Conservation (phyloP, 345 rosid genomes). For the Raphanus sativus region DNA sequence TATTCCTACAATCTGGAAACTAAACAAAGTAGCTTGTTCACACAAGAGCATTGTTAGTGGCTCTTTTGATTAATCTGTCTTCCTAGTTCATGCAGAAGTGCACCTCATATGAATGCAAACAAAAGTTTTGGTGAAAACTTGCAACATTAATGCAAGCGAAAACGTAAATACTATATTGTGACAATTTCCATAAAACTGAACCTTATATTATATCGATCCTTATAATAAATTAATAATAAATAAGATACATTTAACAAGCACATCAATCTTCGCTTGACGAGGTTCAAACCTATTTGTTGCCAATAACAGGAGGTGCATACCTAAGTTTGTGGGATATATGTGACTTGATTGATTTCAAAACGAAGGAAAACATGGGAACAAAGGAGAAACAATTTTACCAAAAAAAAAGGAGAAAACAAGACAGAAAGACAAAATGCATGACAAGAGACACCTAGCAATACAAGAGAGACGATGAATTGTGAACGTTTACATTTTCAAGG, state of each 20-base stretch:
- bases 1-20: background rate
- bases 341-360: background rate
- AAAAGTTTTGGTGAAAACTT: background rate
- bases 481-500: background rate
- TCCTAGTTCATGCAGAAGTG: background rate
- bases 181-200: background rate
- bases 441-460: slow-evolving; percentile 1
- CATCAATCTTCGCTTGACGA: background rate
- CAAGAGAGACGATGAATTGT: background rate
- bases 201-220: background rate
- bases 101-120: background rate
- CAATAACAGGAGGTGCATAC: background rate
- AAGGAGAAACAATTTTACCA: no score
- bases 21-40: background rate
- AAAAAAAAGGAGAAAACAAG: background rate
- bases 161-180: background rate
- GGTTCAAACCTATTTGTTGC: background rate
- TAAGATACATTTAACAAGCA: background rate
- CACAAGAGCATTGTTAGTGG: background rate
- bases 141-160: background rate
- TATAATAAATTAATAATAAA: background rate
- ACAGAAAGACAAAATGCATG: background rate
- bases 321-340: background rate
- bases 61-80: background rate
- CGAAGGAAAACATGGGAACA: background rate